Base-by-base conservation (phyloP, 2,329 filamentous ascomycete genomes). In the Falciphora oryzae region DNA sequence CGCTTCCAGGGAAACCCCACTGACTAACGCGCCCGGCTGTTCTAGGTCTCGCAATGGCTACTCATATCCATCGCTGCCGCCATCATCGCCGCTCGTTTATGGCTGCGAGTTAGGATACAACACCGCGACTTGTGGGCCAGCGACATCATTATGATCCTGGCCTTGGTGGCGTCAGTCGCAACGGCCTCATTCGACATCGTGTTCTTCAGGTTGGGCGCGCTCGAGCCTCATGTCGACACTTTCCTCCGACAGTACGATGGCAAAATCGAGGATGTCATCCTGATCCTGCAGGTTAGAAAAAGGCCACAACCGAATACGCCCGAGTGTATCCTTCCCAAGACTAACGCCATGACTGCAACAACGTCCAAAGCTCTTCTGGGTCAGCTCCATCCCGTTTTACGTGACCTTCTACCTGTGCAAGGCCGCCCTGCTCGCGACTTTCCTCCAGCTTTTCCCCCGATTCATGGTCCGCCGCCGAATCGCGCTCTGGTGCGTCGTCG, bases 381-480 rank as follows among this genome's bases (percentile, higher is more conserved):
- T 25, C 44, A n/a, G 44, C 44, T 53, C 22, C n/a, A 53, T 59
- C 16, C 58, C 58, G 28, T 59, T 59, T 25, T 59, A 59, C 25
- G 2, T 25, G n/a, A 29, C 58, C 58, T 59, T 59, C 22, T 59
- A 59, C 5, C 25, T 32, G 58, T 31, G 28, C 58, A 59, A 59
- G 58, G 28, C 32, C 58, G 58, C 58, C 58, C 58, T 31, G 22
- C 58, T 59, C 16, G 32, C 58, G 28, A 31, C 32, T 3, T 59
- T 31, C 58, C 58, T 61, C 1, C 31, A 38, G 31, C 59, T 61
- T 3, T 61, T 61, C 31, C 59, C 59, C 2, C 18, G n/a, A 4
- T 61, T 61, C 59, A 25, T 61, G 59, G 44, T 7, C 11, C n/a
- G 27, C 27, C 59, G 32, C 8, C 31, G 59, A 6, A 22, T 16